phyloP scores from a whole-genome alignment of 306 rosid genomes.

The Cajanus cajan region DNA sequence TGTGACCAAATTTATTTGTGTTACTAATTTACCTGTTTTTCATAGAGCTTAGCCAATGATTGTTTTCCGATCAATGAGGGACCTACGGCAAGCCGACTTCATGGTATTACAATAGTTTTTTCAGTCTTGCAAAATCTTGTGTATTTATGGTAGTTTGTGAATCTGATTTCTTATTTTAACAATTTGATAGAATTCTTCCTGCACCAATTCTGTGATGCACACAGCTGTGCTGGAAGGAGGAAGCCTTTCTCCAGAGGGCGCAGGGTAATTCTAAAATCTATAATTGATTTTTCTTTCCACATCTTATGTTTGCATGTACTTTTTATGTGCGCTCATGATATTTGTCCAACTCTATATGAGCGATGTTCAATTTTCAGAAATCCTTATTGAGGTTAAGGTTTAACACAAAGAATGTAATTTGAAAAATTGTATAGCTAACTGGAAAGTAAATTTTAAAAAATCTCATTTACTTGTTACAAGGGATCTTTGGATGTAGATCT shows the following conservation, averaged over 20 bases:
- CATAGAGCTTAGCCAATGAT: slow-evolving; percentile 63
- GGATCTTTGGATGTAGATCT: slow-evolving; percentile 6
- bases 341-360: neutral
- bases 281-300: neutral
- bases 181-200: slow-evolving; percentile 63
- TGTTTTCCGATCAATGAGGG: slow-evolving; percentile 69
- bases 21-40: slow-evolving; percentile 24
- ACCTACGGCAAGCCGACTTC: slow-evolving; percentile 66
- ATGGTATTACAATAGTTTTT: slow-evolving; percentile 46
- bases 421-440: neutral
- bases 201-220: slow-evolving; percentile 82
- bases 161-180: slow-evolving; percentile 17
- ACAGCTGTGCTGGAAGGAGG: slow-evolving; percentile 54
- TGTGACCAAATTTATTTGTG: neutral
- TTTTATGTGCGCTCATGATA: neutral
- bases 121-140: slow-evolving; percentile 26
- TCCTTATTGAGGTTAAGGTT: slow-evolving; percentile 18
- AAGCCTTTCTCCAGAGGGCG: slow-evolving; percentile 77
- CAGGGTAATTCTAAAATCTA: slow-evolving; percentile 45
- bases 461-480: neutral
- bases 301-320: neutral
- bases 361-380: slow-evolving; percentile 4
- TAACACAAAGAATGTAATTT: neutral
- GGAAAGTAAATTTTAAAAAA: neutral
- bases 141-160: neutral